Evolutionary conservation across 331 rosid genomes (phyloP).

Genomic region (Ulmus americana): DNA sequence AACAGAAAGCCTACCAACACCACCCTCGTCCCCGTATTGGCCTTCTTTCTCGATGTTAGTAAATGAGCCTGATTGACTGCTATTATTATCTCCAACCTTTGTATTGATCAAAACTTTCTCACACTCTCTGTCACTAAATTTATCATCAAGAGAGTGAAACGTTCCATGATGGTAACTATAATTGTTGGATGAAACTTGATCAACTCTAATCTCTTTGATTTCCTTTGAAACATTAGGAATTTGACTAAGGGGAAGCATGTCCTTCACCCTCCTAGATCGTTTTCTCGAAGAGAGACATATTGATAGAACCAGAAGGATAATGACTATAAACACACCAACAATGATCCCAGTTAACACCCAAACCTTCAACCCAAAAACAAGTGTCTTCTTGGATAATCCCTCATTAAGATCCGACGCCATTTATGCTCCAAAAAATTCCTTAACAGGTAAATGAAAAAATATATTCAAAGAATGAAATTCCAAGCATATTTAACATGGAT

Average conservation of each 20-base stretch:
- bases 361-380: conserved; percentile 63
- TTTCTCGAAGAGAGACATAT: conserved; percentile 69
- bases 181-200: conserved; percentile 61
- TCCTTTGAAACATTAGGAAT: conserved; percentile 61
- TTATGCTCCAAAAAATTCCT: conserved; percentile 28
- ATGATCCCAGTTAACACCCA: conserved; percentile 74
- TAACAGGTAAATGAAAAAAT: conserved; percentile 25
- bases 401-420: conserved; percentile 71
- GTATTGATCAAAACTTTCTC: conserved; percentile 57
- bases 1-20: conserved; percentile 34
- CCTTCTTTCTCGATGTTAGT: conserved; percentile 52
- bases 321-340: conserved; percentile 59
- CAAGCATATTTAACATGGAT: background rate
- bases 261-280: conserved; percentile 57
- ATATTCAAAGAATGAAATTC: conserved; percentile 14
- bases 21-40: conserved; percentile 61
- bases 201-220: conserved; percentile 77
- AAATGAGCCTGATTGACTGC: conserved; percentile 71
- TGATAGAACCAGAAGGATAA: conserved; percentile 62
- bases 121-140: conserved; percentile 52
- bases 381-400: conserved; percentile 60
- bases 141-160: conserved; percentile 45
- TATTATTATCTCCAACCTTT: conserved; percentile 52
- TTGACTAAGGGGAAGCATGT: conserved; percentile 52
- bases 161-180: conserved; percentile 29